A percentile compares a stretch with the other conserved stretches of the same genome.
These are phyloP conservation scores for Neonectria magnoliae DNA, from an alignment of 2,329 filamentous ascomycete species.

Conservation along the genomic window DNA sequence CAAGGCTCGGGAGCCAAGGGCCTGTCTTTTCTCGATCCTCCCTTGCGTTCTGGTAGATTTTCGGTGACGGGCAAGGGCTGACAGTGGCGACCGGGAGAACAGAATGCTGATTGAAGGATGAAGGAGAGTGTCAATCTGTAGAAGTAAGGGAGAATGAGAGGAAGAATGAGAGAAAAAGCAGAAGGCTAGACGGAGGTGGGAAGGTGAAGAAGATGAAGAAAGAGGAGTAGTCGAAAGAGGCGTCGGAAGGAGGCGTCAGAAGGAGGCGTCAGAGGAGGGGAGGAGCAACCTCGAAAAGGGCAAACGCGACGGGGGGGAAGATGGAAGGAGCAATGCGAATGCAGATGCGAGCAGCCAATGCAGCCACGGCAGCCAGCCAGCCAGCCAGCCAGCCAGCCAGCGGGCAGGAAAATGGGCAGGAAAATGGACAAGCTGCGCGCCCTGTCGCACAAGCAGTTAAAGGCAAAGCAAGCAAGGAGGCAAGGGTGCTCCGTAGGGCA, in stretches of 20 bases:
- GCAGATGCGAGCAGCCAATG: background rate
- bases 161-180: background rate
- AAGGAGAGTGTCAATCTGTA: background rate
- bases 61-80: slow-evolving; percentile 9
- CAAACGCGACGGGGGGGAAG: background rate
- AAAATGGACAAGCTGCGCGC: background rate
- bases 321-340: background rate
- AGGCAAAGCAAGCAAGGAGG: background rate
- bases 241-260: slow-evolving; percentile 7
- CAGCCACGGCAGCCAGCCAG: background rate
- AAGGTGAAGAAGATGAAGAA: slow-evolving; percentile 3
- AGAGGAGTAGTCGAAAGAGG: slow-evolving; percentile 1
- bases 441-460: slow-evolving; percentile 3
- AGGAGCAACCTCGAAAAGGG: slow-evolving; percentile 10
- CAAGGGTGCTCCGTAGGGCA: background rate
- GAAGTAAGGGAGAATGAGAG: background rate
- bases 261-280: slow-evolving; percentile 18
- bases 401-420: background rate
- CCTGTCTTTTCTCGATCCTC: slow-evolving; percentile 5
- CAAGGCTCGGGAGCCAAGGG: slow-evolving; percentile 39
- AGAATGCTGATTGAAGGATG: background rate
- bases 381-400: background rate
- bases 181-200: background rate
- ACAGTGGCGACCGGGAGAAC: background rate
- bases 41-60: slow-evolving; percentile 14